Percentiles rank a stretch among this genome's conserved stretches.
Conservation (phyloP, 805 yeast species). For the Debaryomyces hansenii region DNA sequence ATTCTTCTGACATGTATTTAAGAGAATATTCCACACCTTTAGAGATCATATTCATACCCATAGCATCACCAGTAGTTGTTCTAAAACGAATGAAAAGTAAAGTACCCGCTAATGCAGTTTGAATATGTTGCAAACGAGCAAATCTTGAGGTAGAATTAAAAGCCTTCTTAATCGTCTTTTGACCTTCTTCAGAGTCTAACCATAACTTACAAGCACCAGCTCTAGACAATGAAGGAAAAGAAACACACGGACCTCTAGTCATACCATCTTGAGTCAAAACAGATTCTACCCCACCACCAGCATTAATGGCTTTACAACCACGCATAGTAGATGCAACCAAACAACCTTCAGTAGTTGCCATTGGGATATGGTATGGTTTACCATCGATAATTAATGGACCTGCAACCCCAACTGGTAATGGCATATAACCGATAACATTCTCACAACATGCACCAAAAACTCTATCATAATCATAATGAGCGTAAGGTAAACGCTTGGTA, state of each 20-base stretch:
- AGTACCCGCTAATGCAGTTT: slow-evolving; percentile 94
- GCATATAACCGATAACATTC: slow-evolving; percentile 95
- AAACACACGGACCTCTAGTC: slow-evolving; percentile 99
- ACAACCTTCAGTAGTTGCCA: slow-evolving; percentile 99
- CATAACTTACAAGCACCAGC: slow-evolving; percentile 95
- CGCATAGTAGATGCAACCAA: slow-evolving; percentile 98
- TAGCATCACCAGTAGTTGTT: slow-evolving; percentile 99
- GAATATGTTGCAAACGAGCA: slow-evolving; percentile 88
- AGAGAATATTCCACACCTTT: slow-evolving; percentile 93
- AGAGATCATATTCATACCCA: slow-evolving; percentile 99
- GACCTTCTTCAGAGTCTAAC: slow-evolving; percentile 96
- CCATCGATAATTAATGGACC: slow-evolving; percentile 95
- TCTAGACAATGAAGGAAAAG: slow-evolving; percentile 76
- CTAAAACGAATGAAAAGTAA: slow-evolving; percentile 86
- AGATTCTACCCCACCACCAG: slow-evolving; percentile 94
- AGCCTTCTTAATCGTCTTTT: slow-evolving; percentile 73
- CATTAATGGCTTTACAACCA: slow-evolving; percentile 96
- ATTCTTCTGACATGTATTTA: slow-evolving; percentile 78
- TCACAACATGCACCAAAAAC: slow-evolving; percentile 99
- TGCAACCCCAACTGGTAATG: slow-evolving; percentile 95
- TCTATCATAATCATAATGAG: slow-evolving; percentile 86
- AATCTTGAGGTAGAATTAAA: slow-evolving; percentile 96
- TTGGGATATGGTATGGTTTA: slow-evolving; percentile 84
- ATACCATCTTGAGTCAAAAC: slow-evolving; percentile 94
- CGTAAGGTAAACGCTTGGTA: slow-evolving; percentile 71